phyloP scores from a whole-genome alignment of 78 protist genomes.

The Chrysochromulina tobinii region DNA sequence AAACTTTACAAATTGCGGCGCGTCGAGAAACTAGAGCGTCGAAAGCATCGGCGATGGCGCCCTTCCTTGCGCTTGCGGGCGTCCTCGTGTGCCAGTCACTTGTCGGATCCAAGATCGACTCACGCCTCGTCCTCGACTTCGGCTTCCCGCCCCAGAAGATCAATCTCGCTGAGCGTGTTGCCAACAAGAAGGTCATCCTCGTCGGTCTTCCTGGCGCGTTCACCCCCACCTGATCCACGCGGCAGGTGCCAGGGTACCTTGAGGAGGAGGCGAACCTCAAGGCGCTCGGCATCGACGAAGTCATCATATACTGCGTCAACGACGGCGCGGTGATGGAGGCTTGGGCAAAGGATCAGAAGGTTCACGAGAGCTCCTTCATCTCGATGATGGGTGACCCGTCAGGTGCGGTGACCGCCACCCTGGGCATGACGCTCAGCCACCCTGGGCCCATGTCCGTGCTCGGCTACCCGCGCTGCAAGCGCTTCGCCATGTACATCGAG shows the following conservation, averaged over 20 bases:
- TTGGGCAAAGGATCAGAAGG: neutral
- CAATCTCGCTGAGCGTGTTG: neutral
- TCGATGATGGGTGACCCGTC: neutral
- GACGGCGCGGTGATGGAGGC: constrained; percentile 18
- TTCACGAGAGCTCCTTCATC: neutral
- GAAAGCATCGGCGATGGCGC: no score
- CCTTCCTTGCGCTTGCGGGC: neutral
- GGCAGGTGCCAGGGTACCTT: neutral
- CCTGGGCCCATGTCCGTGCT: neutral
- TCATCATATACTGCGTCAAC: neutral
- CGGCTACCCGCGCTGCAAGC: neutral
- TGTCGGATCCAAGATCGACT: neutral
- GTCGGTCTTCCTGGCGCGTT: constrained; percentile 10
- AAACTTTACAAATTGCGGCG: no score
- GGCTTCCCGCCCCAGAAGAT: neutral
- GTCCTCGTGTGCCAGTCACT: neutral
- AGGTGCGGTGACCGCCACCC: neutral
- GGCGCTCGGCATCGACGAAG: neutral
- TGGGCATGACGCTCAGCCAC: neutral
- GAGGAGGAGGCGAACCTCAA: neutral
- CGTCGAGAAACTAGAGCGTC: no score
- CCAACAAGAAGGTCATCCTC: neutral
- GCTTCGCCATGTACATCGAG: neutral
- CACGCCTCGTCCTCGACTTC: neutral
- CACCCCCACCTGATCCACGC: constrained; percentile 9